A percentile compares a stretch with the other conserved stretches of the same genome.
phyloP scores from a whole-genome alignment of 768 basidiomycete species.

The Phylloporus sp. region DNA sequence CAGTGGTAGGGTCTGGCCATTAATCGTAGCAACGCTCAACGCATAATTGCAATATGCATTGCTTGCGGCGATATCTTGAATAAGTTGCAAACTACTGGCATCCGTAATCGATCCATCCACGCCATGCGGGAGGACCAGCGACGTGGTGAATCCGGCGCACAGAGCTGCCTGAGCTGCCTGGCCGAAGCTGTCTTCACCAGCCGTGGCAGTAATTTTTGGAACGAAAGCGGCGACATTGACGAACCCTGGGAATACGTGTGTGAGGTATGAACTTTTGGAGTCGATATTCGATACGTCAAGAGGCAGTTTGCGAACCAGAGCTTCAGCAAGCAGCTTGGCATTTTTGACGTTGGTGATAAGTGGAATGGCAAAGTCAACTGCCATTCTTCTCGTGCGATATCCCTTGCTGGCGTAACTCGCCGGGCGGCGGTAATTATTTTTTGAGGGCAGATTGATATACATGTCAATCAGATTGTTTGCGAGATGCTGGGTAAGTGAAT shows the following conservation, averaged over 20 bases:
- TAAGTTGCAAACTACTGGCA: conserved; percentile 60
- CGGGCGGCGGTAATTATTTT: conserved; percentile 95
- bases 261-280: conserved; percentile 90
- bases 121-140: conserved; percentile 74
- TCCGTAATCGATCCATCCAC: conserved; percentile 61
- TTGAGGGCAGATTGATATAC: conserved; percentile 99
- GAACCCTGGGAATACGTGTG: conserved; percentile 87
- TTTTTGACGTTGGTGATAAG: conserved; percentile 99
- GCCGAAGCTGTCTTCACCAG: conserved; percentile 50
- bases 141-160: conserved; percentile 86
- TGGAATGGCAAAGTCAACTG: conserved; percentile 96
- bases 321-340: conserved; percentile 94
- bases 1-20: conserved; percentile 57
- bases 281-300: conserved; percentile 89
- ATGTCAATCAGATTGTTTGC: conserved; percentile 97
- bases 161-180: conserved; percentile 77
- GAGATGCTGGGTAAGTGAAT: conserved; percentile 94
- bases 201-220: conserved; percentile 56
- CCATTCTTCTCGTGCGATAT: conserved; percentile 95
- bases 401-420: conserved; percentile 97
- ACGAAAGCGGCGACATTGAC: conserved; percentile 87
- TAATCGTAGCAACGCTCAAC: conserved; percentile 71
- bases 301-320: conserved; percentile 83
- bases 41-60: conserved; percentile 86
- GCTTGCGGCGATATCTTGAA: conserved; percentile 58